Percentiles rank a stretch among this genome's conserved stretches.
These are phyloP conservation scores for Aureobasidium sp. DNA, from an alignment of 2,329 filamentous ascomycete species.

Conservation along the genomic window DNA sequence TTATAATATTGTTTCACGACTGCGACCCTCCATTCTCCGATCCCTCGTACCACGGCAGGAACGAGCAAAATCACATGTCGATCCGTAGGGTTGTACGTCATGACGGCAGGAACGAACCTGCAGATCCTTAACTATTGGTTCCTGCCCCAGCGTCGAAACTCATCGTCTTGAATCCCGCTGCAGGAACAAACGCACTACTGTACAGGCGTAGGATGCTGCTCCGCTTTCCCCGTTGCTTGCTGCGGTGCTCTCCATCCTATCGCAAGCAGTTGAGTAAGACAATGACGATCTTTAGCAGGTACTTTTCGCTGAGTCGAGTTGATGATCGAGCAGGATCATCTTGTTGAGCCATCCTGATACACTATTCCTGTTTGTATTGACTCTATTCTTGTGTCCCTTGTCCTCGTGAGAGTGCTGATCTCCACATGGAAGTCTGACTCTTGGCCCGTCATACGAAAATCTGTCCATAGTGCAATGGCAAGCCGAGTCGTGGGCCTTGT, in stretches of 20 bases:
- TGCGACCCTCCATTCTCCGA: background rate
- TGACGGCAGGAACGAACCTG: background rate
- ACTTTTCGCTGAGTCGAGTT: background rate
- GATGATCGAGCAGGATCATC: conserved; percentile 5
- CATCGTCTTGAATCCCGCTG: background rate
- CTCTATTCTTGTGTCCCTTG: background rate
- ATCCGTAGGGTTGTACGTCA: background rate
- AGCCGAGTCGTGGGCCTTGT: background rate
- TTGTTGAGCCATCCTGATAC: conserved; percentile 8
- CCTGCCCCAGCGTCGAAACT: background rate
- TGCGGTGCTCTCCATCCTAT: background rate
- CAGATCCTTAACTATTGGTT: conserved; percentile 9
- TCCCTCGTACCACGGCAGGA: background rate
- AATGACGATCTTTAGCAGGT: background rate
- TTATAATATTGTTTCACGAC: conserved; percentile 5
- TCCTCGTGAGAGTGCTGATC: background rate
- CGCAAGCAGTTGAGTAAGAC: conserved; percentile 5
- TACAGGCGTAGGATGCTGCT: background rate
- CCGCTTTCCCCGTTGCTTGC: background rate
- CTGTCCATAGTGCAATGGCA: background rate
- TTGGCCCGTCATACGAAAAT: background rate
- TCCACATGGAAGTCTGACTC: background rate
- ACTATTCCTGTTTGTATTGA: conserved; percentile 7
- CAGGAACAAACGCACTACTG: conserved; percentile 1
- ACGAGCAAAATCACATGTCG: conserved; percentile 1